phyloP scores from a whole-genome alignment of 208 protist genomes.

The Borovskyia barvae region DNA sequence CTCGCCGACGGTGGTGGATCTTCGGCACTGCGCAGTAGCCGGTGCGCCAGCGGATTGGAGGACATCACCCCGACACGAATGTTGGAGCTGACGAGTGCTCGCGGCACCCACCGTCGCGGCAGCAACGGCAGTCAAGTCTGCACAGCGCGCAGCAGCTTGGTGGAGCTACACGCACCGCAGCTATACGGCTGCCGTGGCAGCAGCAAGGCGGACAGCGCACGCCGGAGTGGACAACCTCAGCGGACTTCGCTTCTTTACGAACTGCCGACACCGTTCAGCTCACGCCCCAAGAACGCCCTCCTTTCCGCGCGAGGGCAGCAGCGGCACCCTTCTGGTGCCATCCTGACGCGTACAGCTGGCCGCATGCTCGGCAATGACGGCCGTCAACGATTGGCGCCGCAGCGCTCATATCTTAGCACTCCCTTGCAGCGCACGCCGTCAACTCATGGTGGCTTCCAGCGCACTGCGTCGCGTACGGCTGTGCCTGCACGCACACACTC shows the following conservation, averaged over 20 bases:
- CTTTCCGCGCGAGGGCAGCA: slow-evolving; percentile 1
- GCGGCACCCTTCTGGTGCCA: slow-evolving; percentile 13
- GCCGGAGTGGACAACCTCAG: slow-evolving; percentile 15
- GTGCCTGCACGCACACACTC: slow-evolving; percentile 15
- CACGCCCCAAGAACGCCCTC: not conserved
- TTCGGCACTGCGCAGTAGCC: slow-evolving; percentile 1
- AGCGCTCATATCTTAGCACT: slow-evolving; percentile 9
- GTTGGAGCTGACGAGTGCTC: slow-evolving; percentile 23
- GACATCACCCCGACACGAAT: slow-evolving; percentile 23
- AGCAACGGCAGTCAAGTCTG: slow-evolving; percentile 15
- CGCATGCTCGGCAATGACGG: slow-evolving; percentile 18
- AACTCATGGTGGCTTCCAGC: slow-evolving; percentile 7
- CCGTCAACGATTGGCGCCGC: slow-evolving; percentile 7
- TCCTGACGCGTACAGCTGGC: slow-evolving; percentile 40
- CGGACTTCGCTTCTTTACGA: slow-evolving; percentile 11
- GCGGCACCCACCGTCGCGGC: slow-evolving; percentile 11
- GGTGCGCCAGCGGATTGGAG: slow-evolving; percentile 12
- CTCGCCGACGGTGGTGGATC: not conserved
- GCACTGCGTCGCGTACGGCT: not conserved
- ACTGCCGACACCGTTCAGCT: slow-evolving; percentile 10
- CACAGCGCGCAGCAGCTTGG: slow-evolving; percentile 16
- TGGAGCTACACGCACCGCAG: slow-evolving; percentile 27
- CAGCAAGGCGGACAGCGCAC: not conserved
- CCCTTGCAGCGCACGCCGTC: slow-evolving; percentile 23
- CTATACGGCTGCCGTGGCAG: slow-evolving; percentile 7